Conservation (phyloP, 225 moss, liverwort and hornwort genomes). For the Polytrichum commune region DNA sequence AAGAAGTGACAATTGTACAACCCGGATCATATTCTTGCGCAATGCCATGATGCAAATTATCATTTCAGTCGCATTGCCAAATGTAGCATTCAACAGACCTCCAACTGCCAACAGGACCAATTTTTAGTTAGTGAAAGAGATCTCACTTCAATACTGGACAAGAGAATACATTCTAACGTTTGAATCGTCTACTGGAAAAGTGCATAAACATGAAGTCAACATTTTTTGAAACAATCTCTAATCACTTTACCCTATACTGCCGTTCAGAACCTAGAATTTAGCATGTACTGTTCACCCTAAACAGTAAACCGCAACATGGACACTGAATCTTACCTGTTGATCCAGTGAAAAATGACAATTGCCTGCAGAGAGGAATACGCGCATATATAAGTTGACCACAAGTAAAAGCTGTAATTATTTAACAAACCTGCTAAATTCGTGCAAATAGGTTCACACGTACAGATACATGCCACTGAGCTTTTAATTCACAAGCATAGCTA, state of each 20-base stretch:
- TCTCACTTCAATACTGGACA: too few species aligned
- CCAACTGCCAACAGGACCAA: conserved; percentile 41
- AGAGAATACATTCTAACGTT: too few species aligned
- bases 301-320: too few species aligned
- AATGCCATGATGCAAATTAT: conserved; percentile 77
- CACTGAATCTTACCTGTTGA: conserved; percentile 30
- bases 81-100: conserved; percentile 81
- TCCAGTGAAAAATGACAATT: conserved; percentile 56
- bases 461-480: too few species aligned
- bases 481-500: too few species aligned
- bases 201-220: neutral
- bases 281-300: too few species aligned
- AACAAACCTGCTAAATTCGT: too few species aligned
- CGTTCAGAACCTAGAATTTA: neutral
- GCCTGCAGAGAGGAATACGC: conserved; percentile 30
- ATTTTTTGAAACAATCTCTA: neutral
- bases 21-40: conserved; percentile 78
- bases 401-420: too few species aligned
- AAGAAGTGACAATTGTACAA: conserved; percentile 78
- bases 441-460: neutral
- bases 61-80: conserved; percentile 90
- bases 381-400: neutral
- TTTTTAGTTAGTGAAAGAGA: too few species aligned
- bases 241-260: neutral
- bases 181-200: neutral